These are phyloP conservation scores for Podospora pseudoanserina DNA, from an alignment of 495 filamentous ascomycete species.

Conservation along the genomic window DNA sequence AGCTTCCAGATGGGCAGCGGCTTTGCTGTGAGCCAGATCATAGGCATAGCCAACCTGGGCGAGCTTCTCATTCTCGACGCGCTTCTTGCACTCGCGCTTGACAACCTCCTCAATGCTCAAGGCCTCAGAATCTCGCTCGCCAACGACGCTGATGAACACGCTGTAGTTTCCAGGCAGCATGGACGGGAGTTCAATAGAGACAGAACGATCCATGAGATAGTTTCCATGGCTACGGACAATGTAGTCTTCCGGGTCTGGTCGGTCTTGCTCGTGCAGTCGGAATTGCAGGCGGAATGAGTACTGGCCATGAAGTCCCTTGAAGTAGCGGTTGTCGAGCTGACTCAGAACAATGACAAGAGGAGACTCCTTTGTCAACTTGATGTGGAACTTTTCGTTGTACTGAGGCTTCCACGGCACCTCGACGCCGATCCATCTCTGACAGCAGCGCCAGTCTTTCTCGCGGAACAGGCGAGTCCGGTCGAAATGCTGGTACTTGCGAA, in stretches of 20 bases:
- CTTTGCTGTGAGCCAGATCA: slow-evolving; percentile 86
- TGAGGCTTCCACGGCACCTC: slow-evolving; percentile 85
- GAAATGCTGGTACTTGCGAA: slow-evolving; percentile 79
- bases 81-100: slow-evolving; percentile 58
- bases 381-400: slow-evolving; percentile 82
- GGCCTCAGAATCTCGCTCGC: slow-evolving; percentile 52
- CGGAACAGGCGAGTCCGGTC: slow-evolving; percentile 89
- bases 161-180: slow-evolving; percentile 79
- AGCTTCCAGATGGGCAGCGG: slow-evolving; percentile 56
- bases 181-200: slow-evolving; percentile 47
- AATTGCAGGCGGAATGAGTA: slow-evolving; percentile 84
- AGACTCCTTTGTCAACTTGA: slow-evolving; percentile 65
- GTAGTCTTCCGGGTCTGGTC: slow-evolving; percentile 77
- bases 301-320: slow-evolving; percentile 75
- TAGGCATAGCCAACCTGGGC: slow-evolving; percentile 80
- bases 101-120: slow-evolving; percentile 68
- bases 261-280: slow-evolving; percentile 63
- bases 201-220: slow-evolving; percentile 54
- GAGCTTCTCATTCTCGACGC: slow-evolving; percentile 72
- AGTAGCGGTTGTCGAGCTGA: slow-evolving; percentile 86
- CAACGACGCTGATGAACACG: slow-evolving; percentile 77
- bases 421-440: slow-evolving; percentile 83
- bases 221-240: slow-evolving; percentile 79
- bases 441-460: slow-evolving; percentile 71
- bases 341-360: slow-evolving; percentile 79